phyloP scores from a whole-genome alignment of 768 basidiomycete genomes.

The Podaxis carcinomalis region DNA sequence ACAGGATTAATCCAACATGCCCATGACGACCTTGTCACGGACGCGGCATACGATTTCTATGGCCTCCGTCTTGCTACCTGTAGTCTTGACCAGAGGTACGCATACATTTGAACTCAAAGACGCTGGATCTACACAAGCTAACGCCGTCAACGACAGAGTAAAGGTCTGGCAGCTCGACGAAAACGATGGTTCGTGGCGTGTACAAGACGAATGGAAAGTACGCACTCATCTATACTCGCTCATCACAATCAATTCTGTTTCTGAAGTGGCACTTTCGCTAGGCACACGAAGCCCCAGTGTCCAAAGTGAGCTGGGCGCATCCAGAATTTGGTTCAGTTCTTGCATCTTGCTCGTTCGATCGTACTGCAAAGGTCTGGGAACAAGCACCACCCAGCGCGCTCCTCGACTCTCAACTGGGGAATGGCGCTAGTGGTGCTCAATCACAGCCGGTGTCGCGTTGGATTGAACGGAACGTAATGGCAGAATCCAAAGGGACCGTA shows the following conservation, averaged over 20 bases:
- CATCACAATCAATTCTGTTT: not conserved
- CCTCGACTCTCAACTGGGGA: conserved; percentile 5
- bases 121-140: conserved; percentile 5
- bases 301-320: conserved; percentile 85
- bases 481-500: conserved; percentile 84
- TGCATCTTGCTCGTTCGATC: conserved; percentile 85
- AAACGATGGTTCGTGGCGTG: conserved; percentile 64
- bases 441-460: conserved; percentile 45
- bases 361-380: conserved; percentile 93
- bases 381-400: conserved; percentile 35
- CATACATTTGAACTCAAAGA: not conserved
- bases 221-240: conserved; percentile 12
- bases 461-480: conserved; percentile 69
- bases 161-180: conserved; percentile 85
- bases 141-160: conserved; percentile 43
- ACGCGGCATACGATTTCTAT: conserved; percentile 89
- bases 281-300: conserved; percentile 94
- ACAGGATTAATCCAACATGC: conserved; percentile 75
- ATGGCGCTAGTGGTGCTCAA: not conserved
- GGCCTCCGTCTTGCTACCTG: conserved; percentile 79
- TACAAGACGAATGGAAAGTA: conserved; percentile 92
- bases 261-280: conserved; percentile 21
- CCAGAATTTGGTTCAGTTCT: conserved; percentile 88
- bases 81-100: conserved; percentile 74
- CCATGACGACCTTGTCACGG: conserved; percentile 79